Conservation (phyloP, 345 rosid species). For the Toxicodendron radicans region DNA sequence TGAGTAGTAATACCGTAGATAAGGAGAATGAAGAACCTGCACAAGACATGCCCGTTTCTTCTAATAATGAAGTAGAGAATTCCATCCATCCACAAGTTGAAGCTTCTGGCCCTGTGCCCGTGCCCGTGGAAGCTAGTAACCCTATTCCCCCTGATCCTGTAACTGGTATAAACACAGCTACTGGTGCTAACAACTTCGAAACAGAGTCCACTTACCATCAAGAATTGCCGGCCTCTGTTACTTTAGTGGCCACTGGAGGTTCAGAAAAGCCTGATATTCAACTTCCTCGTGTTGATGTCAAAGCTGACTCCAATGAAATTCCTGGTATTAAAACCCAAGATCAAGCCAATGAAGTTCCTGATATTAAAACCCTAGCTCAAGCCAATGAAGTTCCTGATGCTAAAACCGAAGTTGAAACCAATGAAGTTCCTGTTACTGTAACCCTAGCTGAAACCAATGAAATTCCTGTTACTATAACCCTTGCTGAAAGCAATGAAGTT, state of each 20-base stretch:
- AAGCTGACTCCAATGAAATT: conserved; percentile 16
- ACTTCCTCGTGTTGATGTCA: conserved; percentile 7
- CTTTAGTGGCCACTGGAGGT: conserved; percentile 26
- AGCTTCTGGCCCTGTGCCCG: conserved; percentile 24
- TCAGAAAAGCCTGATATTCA: conserved; percentile 24
- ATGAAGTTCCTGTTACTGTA: conserved; percentile 12
- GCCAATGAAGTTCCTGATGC: conserved; percentile 22
- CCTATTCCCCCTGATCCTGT: conserved; percentile 15
- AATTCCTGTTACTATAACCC: neutral
- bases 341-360: conserved; percentile 24
- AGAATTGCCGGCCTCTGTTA: conserved; percentile 20
- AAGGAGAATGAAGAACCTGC: conserved; percentile 19
- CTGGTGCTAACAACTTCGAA: conserved; percentile 24
- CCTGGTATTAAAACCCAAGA: conserved; percentile 20
- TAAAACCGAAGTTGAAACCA: conserved; percentile 13
- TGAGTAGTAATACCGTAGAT: conserved; percentile 25
- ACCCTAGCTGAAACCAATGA: conserved; percentile 25
- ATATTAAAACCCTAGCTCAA: conserved; percentile 19
- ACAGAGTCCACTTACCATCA: conserved; percentile 19
- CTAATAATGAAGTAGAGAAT: neutral
- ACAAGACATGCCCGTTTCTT: conserved; percentile 2
- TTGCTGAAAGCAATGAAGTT: too few relatives aligned
- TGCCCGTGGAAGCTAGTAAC: conserved; percentile 16
- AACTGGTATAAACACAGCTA: conserved; percentile 10
- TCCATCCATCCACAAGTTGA: neutral